phyloP scores from a whole-genome alignment of 176 grass and related monocot species.

The Carex cristatella region DNA sequence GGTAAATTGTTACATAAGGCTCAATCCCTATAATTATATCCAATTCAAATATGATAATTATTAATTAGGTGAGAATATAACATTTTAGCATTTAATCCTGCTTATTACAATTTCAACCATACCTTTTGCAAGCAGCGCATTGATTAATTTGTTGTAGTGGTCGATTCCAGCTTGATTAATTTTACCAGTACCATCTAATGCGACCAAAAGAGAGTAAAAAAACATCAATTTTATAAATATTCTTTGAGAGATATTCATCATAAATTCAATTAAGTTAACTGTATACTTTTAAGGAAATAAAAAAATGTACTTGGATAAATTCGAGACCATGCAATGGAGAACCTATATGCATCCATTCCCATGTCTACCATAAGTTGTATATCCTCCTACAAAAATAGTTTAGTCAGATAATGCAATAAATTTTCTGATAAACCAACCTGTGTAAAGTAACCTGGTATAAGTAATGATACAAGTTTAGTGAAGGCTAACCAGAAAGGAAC shows the following conservation, averaged over 20 bases:
- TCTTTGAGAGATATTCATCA: neutral
- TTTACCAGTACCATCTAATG: conserved; percentile 61
- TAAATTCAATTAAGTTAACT: neutral
- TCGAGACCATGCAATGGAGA: conserved; percentile 84
- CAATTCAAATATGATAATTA: neutral
- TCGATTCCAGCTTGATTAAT: conserved; percentile 83
- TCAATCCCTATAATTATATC: conserved; percentile 53
- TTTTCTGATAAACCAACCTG: neutral
- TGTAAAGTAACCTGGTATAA: neutral
- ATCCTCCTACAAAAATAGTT: conserved; percentile 45
- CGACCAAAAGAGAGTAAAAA: neutral
- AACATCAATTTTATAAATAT: neutral
- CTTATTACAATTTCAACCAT: neutral
- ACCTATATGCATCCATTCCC: conserved; percentile 96
- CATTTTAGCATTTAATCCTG: neutral
- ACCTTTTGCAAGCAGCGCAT: conserved; percentile 87
- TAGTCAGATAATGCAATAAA: neutral
- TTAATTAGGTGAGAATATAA: neutral
- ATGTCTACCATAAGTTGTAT: conserved; percentile 84
- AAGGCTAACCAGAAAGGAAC: neutral
- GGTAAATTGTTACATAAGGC: conserved; percentile 81
- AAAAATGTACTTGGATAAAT: conserved; percentile 62
- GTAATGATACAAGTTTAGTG: neutral
- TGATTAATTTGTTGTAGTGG: conserved; percentile 85
- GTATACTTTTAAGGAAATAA: neutral